Percentiles rank a stretch among this genome's conserved stretches.
Evolutionary conservation across 1,139 yeast genomes (phyloP).

Genomic region (Diutina rugosa): DNA sequence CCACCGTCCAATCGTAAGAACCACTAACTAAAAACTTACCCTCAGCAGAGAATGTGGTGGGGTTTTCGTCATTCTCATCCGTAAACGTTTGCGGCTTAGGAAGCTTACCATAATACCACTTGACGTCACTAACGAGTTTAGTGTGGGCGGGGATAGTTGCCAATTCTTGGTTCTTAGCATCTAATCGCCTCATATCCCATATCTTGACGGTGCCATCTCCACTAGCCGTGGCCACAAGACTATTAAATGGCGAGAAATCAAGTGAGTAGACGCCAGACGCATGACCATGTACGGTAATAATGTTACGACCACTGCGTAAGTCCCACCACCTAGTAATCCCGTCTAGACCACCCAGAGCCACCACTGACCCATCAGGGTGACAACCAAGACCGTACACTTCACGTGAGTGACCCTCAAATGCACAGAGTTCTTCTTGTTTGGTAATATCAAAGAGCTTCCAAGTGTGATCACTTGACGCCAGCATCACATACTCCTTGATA

Average conservation of each 20-base stretch:
- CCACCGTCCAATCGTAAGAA: conserved; percentile 60
- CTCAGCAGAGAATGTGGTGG: conserved; percentile 10
- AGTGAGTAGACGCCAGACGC: conserved; percentile 56
- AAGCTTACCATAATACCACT: conserved; percentile 23
- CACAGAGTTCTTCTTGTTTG: conserved; percentile 16
- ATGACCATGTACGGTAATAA: conserved; percentile 54
- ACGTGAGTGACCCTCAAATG: conserved; percentile 81
- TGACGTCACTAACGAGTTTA: conserved; percentile 56
- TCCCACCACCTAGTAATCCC: conserved; percentile 77
- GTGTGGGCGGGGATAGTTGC: conserved; percentile 67
- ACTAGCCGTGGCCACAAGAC: conserved; percentile 68
- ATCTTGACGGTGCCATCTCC: conserved; percentile 72
- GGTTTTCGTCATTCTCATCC: conserved; percentile 16
- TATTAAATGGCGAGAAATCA: conserved; percentile 72
- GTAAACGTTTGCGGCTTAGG: conserved; percentile 10
- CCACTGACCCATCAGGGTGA: conserved; percentile 69
- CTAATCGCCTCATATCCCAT: conserved; percentile 65
- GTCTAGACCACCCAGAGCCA: conserved; percentile 74
- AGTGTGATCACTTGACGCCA: conserved; percentile 76
- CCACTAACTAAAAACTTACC: conserved; percentile 47
- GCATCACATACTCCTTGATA: conserved; percentile 33
- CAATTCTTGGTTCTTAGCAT: conserved; percentile 18
- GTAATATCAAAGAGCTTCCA: conserved; percentile 82
- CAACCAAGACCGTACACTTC: conserved; percentile 53
- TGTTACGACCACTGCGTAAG: conserved; percentile 60